Percentiles rank a stretch among this genome's conserved stretches.
Evolutionary conservation across 148 eudicot genomes (phyloP).

Genomic region (Chenopodium formosanum): DNA sequence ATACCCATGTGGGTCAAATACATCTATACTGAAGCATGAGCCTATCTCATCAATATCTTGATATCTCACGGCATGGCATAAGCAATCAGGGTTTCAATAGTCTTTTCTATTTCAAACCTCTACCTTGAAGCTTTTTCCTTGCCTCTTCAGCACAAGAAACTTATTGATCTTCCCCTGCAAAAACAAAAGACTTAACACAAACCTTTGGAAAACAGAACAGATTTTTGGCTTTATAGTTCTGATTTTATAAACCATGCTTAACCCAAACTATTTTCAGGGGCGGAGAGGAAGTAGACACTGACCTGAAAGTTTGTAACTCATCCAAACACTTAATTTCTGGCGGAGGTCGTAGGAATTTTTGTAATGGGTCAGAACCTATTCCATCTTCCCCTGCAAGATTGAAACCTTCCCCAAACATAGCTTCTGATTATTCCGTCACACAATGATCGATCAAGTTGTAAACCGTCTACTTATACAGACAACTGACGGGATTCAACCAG

Average conservation of each 20-base stretch:
- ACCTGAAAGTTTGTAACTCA: constrained; percentile 56
- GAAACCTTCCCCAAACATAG: constrained; percentile 35
- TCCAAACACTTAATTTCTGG: constrained; percentile 52
- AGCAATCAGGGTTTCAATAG: constrained; percentile 93
- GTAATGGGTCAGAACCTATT: constrained; percentile 53
- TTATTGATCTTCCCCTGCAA: constrained; percentile 73
- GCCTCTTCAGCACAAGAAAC: constrained; percentile 64
- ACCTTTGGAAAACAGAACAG: neutral
- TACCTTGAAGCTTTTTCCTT: constrained; percentile 78
- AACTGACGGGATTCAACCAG: constrained; percentile 49
- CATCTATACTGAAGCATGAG: constrained; percentile 91
- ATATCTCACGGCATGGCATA: constrained; percentile 93
- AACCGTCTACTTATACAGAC: constrained; percentile 36
- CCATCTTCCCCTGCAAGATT: constrained; percentile 37
- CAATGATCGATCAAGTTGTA: constrained; percentile 41
- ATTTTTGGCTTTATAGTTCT: neutral
- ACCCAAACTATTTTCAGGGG: neutral
- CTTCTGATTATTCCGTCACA: constrained; percentile 38
- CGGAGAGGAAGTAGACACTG: constrained; percentile 13
- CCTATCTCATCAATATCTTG: constrained; percentile 95
- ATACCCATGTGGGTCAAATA: constrained; percentile 95
- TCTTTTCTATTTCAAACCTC: constrained; percentile 96
- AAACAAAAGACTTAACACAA: constrained; percentile 9
- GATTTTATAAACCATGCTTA: too few relatives aligned
- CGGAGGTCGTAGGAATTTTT: constrained; percentile 71